Evolutionary conservation across 2,329 filamentous ascomycete species (phyloP), one percentile per base, ranked within the genome.

Genomic region (Graphiopsis chlorocephala): DNA sequence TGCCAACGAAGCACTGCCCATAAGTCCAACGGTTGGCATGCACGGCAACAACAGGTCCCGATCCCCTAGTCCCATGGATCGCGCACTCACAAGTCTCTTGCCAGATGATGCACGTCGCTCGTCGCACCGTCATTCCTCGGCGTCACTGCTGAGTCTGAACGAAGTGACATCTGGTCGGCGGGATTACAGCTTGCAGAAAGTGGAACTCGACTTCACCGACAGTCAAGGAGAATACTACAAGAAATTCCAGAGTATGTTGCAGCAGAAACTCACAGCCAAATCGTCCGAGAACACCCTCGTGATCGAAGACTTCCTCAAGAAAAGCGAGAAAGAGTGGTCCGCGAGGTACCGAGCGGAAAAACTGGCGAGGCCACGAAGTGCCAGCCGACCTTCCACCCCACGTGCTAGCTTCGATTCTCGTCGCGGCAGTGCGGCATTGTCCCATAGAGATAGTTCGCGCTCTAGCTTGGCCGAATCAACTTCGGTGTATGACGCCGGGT

Each of bases 321-420:
- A 85, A 69, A 86, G 84, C 28, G 86, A 90, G 74, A 88, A 88
- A 77, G 82, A 86, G 67, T 90, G 87, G 87, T 88, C 86, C 69
- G 80, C 81, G 58, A 77, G 80, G 33, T 85, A 86, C 72, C 78
- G 84, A 38, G 80, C 85, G 66, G 85, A 84, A 48, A 85, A 84
- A 70, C 79, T 88, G 33, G 83, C 84, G n/a, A 80, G 80, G 42
- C 53, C 77, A 78, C 57, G 59, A 78, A 74, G 31, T 42, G 60
- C 28, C 65, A 69, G n/a, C 56, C 23, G 23, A 67, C 63, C 17
- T 65, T 67, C 28, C 61, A 61, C 20, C 57, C 59, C 26, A 61
- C 17, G 53, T 15, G 66, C 75, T 53, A 82, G 84, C 28, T 82
- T 38, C 20, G 53, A 56, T 31, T 23, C 29, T 10, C 29, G 28